These are phyloP conservation scores for Aspergillus sp. DNA, from an alignment of 2,329 filamentous ascomycete species.

Conservation along the genomic window DNA sequence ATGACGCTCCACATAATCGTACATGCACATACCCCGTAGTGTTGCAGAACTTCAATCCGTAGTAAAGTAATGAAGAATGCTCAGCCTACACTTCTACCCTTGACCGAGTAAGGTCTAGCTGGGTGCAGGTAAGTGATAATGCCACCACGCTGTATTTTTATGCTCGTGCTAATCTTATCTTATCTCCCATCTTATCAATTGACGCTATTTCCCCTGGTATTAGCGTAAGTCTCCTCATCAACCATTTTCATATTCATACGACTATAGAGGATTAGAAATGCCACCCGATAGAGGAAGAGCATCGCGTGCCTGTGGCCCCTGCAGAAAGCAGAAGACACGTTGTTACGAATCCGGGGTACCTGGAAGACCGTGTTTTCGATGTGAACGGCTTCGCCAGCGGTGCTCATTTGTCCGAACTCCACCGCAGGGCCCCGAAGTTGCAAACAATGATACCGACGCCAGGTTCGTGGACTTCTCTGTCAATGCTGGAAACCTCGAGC, in stretches of 20 bases:
- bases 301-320: conserved; percentile 31
- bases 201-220: background rate
- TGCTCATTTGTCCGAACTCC: conserved; percentile 24
- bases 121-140: too few species aligned
- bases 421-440: background rate
- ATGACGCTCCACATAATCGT: too few species aligned
- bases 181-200: conserved; percentile 3
- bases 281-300: conserved; percentile 13
- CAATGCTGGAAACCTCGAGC: background rate
- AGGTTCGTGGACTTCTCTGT: background rate
- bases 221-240: background rate
- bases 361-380: conserved; percentile 31
- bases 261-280: background rate
- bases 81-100: too few species aligned
- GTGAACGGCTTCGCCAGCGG: conserved; percentile 27
- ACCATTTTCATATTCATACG: background rate
- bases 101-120: too few species aligned
- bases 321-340: conserved; percentile 38
- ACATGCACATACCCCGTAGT: too few species aligned
- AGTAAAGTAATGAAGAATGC: too few species aligned
- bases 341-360: conserved; percentile 30
- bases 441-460: background rate
- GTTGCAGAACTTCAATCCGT: too few species aligned
- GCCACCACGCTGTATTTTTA: too few species aligned
- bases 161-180: too few species aligned